These are phyloP conservation scores for Trypanosoma caninum DNA, from an alignment of 208 protist species.

Conservation along the genomic window DNA sequence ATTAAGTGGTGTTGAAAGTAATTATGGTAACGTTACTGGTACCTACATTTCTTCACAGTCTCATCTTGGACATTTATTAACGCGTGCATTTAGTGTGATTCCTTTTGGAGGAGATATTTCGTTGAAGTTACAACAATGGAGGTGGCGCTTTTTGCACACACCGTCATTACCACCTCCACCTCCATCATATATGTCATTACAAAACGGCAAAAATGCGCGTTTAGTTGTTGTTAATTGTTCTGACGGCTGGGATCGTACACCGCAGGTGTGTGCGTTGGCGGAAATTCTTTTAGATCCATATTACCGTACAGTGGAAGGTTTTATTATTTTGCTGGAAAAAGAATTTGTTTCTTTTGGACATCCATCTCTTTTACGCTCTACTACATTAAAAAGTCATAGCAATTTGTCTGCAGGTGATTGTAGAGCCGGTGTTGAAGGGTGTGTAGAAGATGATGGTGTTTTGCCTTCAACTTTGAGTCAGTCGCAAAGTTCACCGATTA, in stretches of 20 bases:
- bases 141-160: background rate
- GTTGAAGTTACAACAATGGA: background rate
- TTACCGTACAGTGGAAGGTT: conserved; percentile 86
- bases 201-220: conserved; percentile 11
- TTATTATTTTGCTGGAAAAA: conserved; percentile 90
- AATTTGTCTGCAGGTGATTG: too few relatives aligned
- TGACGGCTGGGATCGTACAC: conserved; percentile 97
- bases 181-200: conserved; percentile 17
- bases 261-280: conserved; percentile 81
- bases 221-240: conserved; percentile 41
- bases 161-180: background rate
- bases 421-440: too few relatives aligned
- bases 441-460: too few relatives aligned
- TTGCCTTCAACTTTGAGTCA: background rate
- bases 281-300: conserved; percentile 93
- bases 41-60: too few relatives aligned
- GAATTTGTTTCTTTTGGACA: conserved; percentile 95
- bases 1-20: background rate
- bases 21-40: background rate
- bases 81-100: conserved; percentile 19
- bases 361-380: conserved; percentile 66
- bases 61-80: conserved; percentile 26
- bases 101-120: too few relatives aligned
- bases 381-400: conserved; percentile 1
- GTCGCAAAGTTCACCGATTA: conserved; percentile 58